Evolutionary conservation across 2,329 filamentous ascomycete species (phyloP), one percentile per base, ranked within the genome.

Genomic region (Fusarium sp.): DNA sequence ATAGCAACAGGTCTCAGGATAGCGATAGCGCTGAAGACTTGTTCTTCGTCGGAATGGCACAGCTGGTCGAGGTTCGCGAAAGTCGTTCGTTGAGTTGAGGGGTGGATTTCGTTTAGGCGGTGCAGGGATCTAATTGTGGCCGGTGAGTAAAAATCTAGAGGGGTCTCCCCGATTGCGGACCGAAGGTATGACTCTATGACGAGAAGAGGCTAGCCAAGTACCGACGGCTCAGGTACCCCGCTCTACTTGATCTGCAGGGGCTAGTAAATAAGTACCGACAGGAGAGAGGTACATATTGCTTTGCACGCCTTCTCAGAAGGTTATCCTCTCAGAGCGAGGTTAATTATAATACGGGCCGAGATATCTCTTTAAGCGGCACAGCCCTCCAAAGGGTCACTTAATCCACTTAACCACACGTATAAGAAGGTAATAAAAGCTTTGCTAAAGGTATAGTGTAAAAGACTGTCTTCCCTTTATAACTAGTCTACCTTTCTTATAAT

Each of bases 81-180:
- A 57, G 34, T 52, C 11, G 24, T 51, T 44, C 20, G 45, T 56
- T 56, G 40, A 40, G 45, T 56, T 56, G 40, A 40, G 49, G 40
- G 28, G 38, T 46, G 49, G 58, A 38, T 53, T 66, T 40, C 9
- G 33, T 45, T 51, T 38, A 26, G 50, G 48, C 34, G 50, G 28
- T 39, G 39, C 43, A 67, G 33, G 62, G 50, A 63, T 52, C 20
- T 22, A 45, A 33, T 57, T 44, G 48, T 58, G 56, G 66, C 36
- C 20, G 58, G 49, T 55, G 42, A 63, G 55, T 39, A 28, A 67
- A 69, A 63, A 63, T 55, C 44, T 69, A 10, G 61, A 63, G 52
- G 66, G 61, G 66, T 63, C 45, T 48, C 44, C 28, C 67, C 67
- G 67, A 69, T 67, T 34, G 36, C 67, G 66, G 67, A 64, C 56